Percentiles rank a stretch among this genome's conserved stretches.
These are phyloP conservation scores for Debaryomyces tyrocola DNA, from an alignment of 805 yeast genomes.

Conservation along the genomic window DNA sequence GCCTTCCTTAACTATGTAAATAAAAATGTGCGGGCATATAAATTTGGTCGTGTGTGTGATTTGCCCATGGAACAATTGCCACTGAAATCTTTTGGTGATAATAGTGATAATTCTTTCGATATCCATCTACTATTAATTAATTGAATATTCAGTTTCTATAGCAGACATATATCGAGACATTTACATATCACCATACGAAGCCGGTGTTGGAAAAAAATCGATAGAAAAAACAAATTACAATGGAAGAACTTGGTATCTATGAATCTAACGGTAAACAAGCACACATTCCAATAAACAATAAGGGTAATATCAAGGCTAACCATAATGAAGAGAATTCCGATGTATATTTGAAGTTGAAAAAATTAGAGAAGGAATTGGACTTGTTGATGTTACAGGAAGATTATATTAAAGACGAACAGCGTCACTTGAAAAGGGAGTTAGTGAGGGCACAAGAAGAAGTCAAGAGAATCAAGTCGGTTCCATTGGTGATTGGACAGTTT, in stretches of 20 bases:
- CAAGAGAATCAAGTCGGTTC: constrained; percentile 94
- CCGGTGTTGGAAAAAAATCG: neutral
- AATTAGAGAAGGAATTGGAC: constrained; percentile 87
- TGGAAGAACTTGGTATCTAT: constrained; percentile 40
- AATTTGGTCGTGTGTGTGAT: neutral
- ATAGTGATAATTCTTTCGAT: neutral
- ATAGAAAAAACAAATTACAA: constrained; percentile 5
- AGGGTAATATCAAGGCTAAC: constrained; percentile 1
- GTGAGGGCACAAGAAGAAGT: constrained; percentile 98
- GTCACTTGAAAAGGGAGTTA: constrained; percentile 90
- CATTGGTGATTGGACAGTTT: constrained; percentile 96
- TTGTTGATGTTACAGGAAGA: constrained; percentile 87
- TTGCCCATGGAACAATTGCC: neutral
- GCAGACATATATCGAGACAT: neutral
- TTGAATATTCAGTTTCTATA: neutral
- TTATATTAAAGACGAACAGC: constrained; percentile 96
- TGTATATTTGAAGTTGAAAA: constrained; percentile 81
- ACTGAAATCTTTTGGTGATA: neutral
- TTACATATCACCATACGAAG: neutral
- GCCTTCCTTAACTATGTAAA: neutral
- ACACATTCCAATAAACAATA: constrained; percentile 6
- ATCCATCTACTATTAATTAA: neutral
- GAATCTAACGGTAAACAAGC: constrained; percentile 13
- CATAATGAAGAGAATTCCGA: constrained; percentile 48
- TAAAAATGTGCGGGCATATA: neutral